phyloP scores from a whole-genome alignment of 176 grass and related monocot genomes.

The Elymus sibiricus region DNA sequence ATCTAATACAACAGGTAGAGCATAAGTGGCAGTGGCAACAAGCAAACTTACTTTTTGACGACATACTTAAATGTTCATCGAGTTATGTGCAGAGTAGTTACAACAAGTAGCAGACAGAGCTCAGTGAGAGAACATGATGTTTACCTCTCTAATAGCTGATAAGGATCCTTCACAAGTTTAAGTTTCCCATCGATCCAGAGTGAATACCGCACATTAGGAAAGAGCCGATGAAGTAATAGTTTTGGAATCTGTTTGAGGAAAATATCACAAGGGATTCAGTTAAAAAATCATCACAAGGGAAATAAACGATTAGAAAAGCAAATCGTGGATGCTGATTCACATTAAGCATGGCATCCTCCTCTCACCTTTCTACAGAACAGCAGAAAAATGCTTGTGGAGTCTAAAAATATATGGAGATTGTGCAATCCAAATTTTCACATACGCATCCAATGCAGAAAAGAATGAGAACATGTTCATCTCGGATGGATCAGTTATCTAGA shows the following conservation, averaged over 20 bases:
- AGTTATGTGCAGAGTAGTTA: slow-evolving; percentile 23
- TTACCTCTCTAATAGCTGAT: slow-evolving; percentile 95
- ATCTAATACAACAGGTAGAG: slow-evolving; percentile 1
- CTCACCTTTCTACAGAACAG: not conserved
- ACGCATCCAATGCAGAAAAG: slow-evolving; percentile 8
- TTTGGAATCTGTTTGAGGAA: slow-evolving; percentile 74
- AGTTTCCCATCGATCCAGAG: slow-evolving; percentile 99
- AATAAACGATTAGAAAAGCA: slow-evolving; percentile 23
- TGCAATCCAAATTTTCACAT: not conserved
- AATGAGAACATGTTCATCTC: slow-evolving; percentile 3
- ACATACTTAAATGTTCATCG: not conserved
- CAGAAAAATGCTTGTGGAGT: not conserved
- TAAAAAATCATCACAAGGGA: not conserved
- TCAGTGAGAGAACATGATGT: not conserved
- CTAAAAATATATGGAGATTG: slow-evolving; percentile 8
- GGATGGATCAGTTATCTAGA: not conserved
- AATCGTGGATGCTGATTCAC: not conserved
- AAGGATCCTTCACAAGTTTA: slow-evolving; percentile 88
- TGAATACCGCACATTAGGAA: slow-evolving; percentile 79
- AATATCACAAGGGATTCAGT: not conserved
- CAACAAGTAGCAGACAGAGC: slow-evolving; percentile 9
- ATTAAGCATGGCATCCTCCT: slow-evolving; percentile 5
- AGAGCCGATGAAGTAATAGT: slow-evolving; percentile 92
- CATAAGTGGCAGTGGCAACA: not conserved
- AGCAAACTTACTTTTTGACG: not conserved